Base-by-base conservation (phyloP, 2,329 filamentous ascomycete species). In the Thielaviopsis ethacetica region DNA sequence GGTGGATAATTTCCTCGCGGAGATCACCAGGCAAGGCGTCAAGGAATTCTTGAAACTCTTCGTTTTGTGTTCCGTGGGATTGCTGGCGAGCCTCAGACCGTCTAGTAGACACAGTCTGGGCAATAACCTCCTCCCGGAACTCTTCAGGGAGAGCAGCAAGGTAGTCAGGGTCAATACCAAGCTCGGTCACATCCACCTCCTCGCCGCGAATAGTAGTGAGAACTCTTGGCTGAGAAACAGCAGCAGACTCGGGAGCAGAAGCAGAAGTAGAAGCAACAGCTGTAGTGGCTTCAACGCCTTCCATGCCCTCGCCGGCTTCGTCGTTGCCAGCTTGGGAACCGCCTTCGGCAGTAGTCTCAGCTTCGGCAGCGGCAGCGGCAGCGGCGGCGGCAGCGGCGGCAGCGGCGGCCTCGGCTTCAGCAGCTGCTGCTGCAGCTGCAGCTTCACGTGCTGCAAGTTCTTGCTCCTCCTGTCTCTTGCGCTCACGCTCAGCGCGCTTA, bases 131-230 rank as follows among this genome's bases (percentile, higher is more conserved):
- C 70, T 97, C 91, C 53, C 93, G 81, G 67, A 97, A 84, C 62
- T 98, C 94, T 65, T 98, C 93, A 0, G 93, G 93, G n/a, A 98
- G 75, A n/a, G 91, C 94, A 61, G 93, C 88, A 6, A 98, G 81
- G 70, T 96, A 98, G 59, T 95, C 91, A 17, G 86, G 81, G 68
- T 98, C 93, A 65, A 98, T 97, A 54, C 91, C 91, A 62, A 98
- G 78, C 62, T 88, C 88, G 0, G 93, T 98, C 54, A 98, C 93
- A 69, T 98, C 93, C 57, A 95, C 81, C 66, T 93, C 84, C 63
- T 87, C 86, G 26, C 91, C 91, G 62, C 91, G 78, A 58, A 98
- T 90, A 1, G 81, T 91, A 17, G 88, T 94, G 65, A 84, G 85
- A 30, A 95, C 79, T 54, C 91, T 70, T 22, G 67, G 63, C 53